A percentile compares a stretch with the other conserved stretches of the same genome.
These are phyloP conservation scores for Aspergillus sp. DNA, from an alignment of 2,329 filamentous ascomycete genomes.

Conservation along the genomic window DNA sequence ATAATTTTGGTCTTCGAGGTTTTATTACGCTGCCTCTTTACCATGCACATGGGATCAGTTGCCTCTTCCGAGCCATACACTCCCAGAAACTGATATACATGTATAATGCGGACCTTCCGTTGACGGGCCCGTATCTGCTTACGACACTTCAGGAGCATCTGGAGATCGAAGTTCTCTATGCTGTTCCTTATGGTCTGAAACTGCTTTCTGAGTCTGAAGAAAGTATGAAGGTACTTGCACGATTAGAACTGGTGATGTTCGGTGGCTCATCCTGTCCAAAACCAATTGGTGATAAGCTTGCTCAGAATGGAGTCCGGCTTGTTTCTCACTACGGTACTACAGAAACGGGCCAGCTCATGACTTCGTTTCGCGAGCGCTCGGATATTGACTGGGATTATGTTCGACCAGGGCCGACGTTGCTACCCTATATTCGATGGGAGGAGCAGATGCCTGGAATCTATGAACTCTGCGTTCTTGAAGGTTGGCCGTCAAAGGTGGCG, in stretches of 20 bases:
- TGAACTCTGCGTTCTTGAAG: slow-evolving; percentile 36
- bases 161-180: slow-evolving; percentile 57
- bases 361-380: slow-evolving; percentile 52
- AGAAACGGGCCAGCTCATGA: slow-evolving; percentile 63
- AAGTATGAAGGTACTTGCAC: slow-evolving; percentile 50
- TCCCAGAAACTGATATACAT: slow-evolving; percentile 52
- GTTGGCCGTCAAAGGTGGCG: slow-evolving; percentile 39
- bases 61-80: slow-evolving; percentile 54
- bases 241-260: slow-evolving; percentile 55
- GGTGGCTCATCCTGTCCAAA: slow-evolving; percentile 61
- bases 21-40: slow-evolving; percentile 60
- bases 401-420: slow-evolving; percentile 40
- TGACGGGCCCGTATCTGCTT: slow-evolving; percentile 47
- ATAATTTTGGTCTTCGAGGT: slow-evolving; percentile 46
- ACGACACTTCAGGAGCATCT: slow-evolving; percentile 42
- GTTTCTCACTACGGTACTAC: slow-evolving; percentile 60
- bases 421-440: slow-evolving; percentile 44
- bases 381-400: slow-evolving; percentile 64
- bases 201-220: slow-evolving; percentile 58
- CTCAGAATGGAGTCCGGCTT: slow-evolving; percentile 55
- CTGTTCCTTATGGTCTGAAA: slow-evolving; percentile 65
- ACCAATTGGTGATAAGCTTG: slow-evolving; percentile 56
- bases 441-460: slow-evolving; percentile 34
- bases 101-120: slow-evolving; percentile 56
- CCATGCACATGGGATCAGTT: slow-evolving; percentile 60